Evolutionary conservation across 2,329 filamentous ascomycete species (phyloP).

Genomic region (Fusarium tricinctum): DNA sequence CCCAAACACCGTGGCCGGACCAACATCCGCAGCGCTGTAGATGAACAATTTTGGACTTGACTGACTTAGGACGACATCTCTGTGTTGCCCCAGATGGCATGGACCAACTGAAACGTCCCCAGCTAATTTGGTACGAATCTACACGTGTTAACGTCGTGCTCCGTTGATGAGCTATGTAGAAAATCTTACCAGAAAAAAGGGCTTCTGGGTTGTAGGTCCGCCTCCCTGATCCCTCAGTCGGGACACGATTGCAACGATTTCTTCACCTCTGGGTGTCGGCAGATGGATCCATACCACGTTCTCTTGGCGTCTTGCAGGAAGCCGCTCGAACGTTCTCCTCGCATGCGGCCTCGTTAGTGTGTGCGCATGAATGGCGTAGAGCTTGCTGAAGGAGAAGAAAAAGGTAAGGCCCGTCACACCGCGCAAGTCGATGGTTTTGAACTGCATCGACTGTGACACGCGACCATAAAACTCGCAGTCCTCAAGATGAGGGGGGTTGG

Average conservation of each 20-base stretch:
- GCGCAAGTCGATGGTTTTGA: conserved; percentile 18
- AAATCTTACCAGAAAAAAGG: conserved; percentile 12
- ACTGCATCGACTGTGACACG: conserved; percentile 15
- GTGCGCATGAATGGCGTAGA: conserved; percentile 25
- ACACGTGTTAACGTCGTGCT: neutral
- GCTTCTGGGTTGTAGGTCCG: conserved; percentile 10
- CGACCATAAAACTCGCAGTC: conserved; percentile 21
- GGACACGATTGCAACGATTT: conserved; percentile 9
- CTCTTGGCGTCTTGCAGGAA: neutral
- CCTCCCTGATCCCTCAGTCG: conserved; percentile 11
- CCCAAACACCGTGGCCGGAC: conserved; percentile 27
- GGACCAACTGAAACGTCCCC: conserved; percentile 17
- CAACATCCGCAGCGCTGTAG: conserved; percentile 12
- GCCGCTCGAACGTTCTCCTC: neutral
- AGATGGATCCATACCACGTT: conserved; percentile 5
- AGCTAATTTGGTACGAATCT: conserved; percentile 26
- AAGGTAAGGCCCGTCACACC: conserved; percentile 25
- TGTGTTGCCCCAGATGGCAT: conserved; percentile 4
- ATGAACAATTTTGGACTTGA: conserved; percentile 20
- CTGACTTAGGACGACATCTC: conserved; percentile 15
- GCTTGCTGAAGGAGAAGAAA: conserved; percentile 26
- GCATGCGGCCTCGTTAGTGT: conserved; percentile 2
- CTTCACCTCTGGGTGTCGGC: conserved; percentile 15
- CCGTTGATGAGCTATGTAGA: accelerated
- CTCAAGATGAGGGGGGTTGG: conserved; percentile 11